Conservation (phyloP, 1,139 yeast species). For the Debaryomycetaceae sp. region DNA sequence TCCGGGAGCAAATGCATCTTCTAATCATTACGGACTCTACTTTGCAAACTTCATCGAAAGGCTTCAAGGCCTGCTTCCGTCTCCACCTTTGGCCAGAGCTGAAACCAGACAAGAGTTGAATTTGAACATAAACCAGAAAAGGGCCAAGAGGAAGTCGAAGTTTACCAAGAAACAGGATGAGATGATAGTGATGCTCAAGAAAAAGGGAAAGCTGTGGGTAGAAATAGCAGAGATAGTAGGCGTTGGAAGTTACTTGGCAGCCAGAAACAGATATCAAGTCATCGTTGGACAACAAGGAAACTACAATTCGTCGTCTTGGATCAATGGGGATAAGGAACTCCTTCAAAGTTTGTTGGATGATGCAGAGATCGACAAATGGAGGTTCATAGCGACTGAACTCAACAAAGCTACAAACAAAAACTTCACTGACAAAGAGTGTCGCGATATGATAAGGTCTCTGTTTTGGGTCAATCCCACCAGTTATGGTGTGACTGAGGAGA, state of each 20-base stretch:
- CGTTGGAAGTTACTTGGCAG: constrained; percentile 69
- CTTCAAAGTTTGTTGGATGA: constrained; percentile 57
- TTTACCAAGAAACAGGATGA: constrained; percentile 62
- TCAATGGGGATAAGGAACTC: constrained; percentile 50
- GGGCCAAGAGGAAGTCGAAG: constrained; percentile 10
- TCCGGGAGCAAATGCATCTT: neutral
- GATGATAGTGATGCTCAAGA: constrained; percentile 57
- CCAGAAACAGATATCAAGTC: constrained; percentile 76
- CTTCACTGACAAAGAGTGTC: constrained; percentile 53
- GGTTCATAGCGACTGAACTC: constrained; percentile 58
- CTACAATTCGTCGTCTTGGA: constrained; percentile 63
- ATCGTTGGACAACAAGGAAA: constrained; percentile 83
- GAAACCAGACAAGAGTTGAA: constrained; percentile 30
- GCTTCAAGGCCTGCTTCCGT: constrained; percentile 24
- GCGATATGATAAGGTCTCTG: constrained; percentile 49
- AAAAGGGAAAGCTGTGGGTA: constrained; percentile 66
- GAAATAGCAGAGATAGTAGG: constrained; percentile 68
- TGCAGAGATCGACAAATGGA: constrained; percentile 73
- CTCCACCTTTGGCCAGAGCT: constrained; percentile 34
- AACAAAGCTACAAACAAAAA: constrained; percentile 56
- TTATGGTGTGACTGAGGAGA: constrained; percentile 54
- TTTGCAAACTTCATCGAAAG: constrained; percentile 4
- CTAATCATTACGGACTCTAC: neutral
- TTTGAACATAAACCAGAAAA: constrained; percentile 5
- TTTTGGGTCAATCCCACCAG: constrained; percentile 55